Percentiles rank a stretch among this genome's conserved stretches.
These are phyloP conservation scores for Rhododendron molle DNA, from an alignment of 148 eudicot genomes.

Conservation along the genomic window DNA sequence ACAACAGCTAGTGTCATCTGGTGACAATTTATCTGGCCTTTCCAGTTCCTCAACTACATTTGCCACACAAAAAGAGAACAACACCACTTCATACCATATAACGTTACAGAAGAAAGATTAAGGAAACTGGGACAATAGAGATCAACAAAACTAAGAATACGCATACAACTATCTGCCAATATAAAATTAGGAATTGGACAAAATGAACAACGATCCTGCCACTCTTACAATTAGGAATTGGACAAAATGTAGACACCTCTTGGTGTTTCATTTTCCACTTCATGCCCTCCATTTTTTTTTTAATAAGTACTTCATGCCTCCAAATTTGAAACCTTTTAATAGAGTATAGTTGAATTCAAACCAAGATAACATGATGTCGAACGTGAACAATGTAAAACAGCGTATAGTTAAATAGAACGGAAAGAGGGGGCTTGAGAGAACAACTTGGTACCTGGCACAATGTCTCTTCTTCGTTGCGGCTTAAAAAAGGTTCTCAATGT, in stretches of 20 bases:
- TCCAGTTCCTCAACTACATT: conserved; percentile 9
- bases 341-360: background rate
- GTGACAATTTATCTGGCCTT: conserved; percentile 13
- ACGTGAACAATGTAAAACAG: background rate
- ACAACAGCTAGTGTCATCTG: conserved; percentile 8
- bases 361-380: background rate
- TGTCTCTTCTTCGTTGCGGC: background rate
- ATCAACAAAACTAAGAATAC: background rate
- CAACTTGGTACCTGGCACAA: conserved; percentile 14
- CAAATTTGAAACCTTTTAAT: background rate
- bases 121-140: background rate
- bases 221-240: background rate
- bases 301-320: background rate
- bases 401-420: background rate
- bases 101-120: background rate
- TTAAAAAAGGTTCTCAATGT: conserved; percentile 28
- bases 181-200: background rate
- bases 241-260: background rate
- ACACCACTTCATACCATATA: background rate
- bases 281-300: background rate
- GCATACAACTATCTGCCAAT: background rate
- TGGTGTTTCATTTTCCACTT: conserved; percentile 1
- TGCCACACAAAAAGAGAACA: background rate
- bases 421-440: background rate
- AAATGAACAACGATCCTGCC: background rate